Percentiles rank a stretch among this genome's conserved stretches.
phyloP scores from a whole-genome alignment of 495 filamentous ascomycete genomes.

The Annulohypoxylon moriforme region DNA sequence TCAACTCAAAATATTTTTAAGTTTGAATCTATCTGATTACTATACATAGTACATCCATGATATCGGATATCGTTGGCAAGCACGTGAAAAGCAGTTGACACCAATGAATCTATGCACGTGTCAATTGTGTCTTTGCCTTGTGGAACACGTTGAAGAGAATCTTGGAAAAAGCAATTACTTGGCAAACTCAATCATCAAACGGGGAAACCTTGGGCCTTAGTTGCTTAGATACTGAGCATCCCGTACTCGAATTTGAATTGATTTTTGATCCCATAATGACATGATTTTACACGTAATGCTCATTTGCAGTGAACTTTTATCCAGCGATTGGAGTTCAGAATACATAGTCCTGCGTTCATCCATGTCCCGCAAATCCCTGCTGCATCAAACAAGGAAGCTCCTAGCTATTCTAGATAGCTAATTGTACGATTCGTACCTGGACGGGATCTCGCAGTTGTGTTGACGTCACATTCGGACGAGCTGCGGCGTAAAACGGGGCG shows the following conservation, averaged over 20 bases:
- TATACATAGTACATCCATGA: neutral
- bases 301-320: neutral
- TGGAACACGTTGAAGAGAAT: neutral
- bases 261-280: neutral
- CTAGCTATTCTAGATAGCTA: neutral
- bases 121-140: neutral
- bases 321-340: neutral
- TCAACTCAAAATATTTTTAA: too few relatives aligned
- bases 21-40: neutral
- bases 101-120: neutral
- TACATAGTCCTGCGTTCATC: neutral
- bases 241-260: neutral
- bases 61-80: neutral
- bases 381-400: neutral
- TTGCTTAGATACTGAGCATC: neutral
- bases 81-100: neutral
- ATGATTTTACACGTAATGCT: neutral
- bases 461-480: slow-evolving; percentile 2
- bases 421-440: neutral
- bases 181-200: neutral
- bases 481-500: neutral
- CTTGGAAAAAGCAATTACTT: neutral
- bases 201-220: neutral
- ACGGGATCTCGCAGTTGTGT: neutral
- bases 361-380: neutral